Evolutionary conservation across 352 stramenopile species (phyloP), one percentile per base, ranked within the genome.

Genomic region (Pythium rhizo-oryzae): DNA sequence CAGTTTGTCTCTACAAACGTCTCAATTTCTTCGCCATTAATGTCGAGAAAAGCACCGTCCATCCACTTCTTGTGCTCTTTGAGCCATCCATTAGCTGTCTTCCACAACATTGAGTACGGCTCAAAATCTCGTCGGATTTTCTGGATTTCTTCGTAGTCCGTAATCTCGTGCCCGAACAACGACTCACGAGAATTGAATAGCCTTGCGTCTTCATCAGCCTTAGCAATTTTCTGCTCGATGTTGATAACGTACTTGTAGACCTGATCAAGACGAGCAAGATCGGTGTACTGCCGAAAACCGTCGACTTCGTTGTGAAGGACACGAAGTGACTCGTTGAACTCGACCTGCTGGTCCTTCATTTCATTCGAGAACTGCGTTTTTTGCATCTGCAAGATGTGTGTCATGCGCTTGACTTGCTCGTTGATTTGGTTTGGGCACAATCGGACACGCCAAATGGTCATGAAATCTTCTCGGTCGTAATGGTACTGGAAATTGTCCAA

Each of bases 21-120:
- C 74, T 98, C 96, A 24, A 98, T 93, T 47, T 94, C 89, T 60
- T 98, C 93, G 0, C 91, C 88, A 69, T 98, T 93, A 23, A 98
- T 81, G 47, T 94, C 85, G 8, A 97, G 59, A 65, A 99, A 98
- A 1, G 90, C 81, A 43, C 82, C 87, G 18, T 95, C 85, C 79
- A 97, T 97, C 93, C 95, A 99, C 65, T 91, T 94, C 63, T 96
- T 92, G 63, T 98, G 89, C 59, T 94, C 87, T 60, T 92, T 80
- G n/a, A 96, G 70, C 94, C 94, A 99, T 33, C 86, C 86, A 59
- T 96, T 91, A 8, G 87, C 84, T 1, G 86, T 97, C 69, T 97
- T 96, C 96, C 96, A 99, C 4, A 99, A 71, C 46, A 95, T 84
- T n/a, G 90, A 95, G 67, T 98, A 99, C 8, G 96, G 93, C 57